A percentile compares a stretch with the other conserved stretches of the same genome.
Conservation (phyloP, 352 stramenopile species). For the Pilasporangium apinafurcum region DNA sequence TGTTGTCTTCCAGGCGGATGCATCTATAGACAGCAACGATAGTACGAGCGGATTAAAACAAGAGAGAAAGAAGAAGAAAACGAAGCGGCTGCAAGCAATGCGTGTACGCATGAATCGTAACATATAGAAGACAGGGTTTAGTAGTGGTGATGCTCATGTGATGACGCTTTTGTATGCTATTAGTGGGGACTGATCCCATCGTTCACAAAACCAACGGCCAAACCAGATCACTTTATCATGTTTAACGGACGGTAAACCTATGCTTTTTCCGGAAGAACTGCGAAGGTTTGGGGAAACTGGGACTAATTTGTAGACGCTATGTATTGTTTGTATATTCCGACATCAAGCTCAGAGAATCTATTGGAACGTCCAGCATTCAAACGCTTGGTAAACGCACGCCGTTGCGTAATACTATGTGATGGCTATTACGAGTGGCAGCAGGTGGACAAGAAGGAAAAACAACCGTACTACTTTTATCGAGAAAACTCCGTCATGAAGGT, state of each 20-base stretch:
- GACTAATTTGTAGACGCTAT: not conserved
- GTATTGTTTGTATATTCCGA: not conserved
- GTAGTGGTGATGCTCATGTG: not conserved
- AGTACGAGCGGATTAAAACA: no score
- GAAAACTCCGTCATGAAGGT: slow-evolving; percentile 47
- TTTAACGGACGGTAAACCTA: slow-evolving; percentile 73
- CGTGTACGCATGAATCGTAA: slow-evolving; percentile 26
- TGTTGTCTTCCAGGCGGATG: slow-evolving; percentile 28
- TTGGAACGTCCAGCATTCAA: slow-evolving; percentile 67
- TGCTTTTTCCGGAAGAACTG: not conserved
- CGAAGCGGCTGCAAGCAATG: slow-evolving; percentile 55
- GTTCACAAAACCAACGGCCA: slow-evolving; percentile 69
- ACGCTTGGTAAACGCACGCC: slow-evolving; percentile 58
- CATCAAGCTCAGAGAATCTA: slow-evolving; percentile 72
- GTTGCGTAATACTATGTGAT: slow-evolving; percentile 82
- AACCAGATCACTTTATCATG: slow-evolving; percentile 82
- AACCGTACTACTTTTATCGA: slow-evolving; percentile 86
- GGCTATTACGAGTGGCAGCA: slow-evolving; percentile 92
- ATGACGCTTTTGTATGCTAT: not conserved
- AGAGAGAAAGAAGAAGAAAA: slow-evolving; percentile 3
- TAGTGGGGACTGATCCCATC: slow-evolving; percentile 83
- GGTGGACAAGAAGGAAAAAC: slow-evolving; percentile 80
- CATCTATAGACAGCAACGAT: not conserved
- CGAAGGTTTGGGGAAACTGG: not conserved
- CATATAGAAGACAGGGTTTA: no score